Percentiles rank a stretch among this genome's conserved stretches.
phyloP scores from a whole-genome alignment of 2,329 filamentous ascomycete species.

The Colletotrichum orbiculare region DNA sequence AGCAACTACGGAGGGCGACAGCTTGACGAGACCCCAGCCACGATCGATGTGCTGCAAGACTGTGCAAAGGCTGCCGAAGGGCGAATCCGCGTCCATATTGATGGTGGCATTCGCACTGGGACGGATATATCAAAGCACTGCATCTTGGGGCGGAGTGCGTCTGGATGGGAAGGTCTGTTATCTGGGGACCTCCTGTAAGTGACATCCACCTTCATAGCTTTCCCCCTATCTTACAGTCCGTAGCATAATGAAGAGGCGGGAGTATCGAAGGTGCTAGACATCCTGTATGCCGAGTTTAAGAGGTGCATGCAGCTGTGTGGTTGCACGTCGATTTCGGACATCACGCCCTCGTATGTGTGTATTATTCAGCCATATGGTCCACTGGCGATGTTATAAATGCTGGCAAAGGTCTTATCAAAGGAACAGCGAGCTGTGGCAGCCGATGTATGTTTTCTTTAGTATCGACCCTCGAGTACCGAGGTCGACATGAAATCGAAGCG shows the following conservation, averaged over 20 bases:
- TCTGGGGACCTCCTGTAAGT: constrained; percentile 7
- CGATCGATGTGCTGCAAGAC: constrained; percentile 53
- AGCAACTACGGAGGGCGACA: constrained; percentile 61
- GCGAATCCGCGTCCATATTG: neutral
- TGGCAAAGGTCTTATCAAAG: no score
- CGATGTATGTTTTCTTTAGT: no score
- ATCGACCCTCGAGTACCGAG: no score
- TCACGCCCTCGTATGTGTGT: neutral
- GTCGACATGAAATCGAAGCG: no score
- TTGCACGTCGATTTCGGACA: constrained; percentile 1
- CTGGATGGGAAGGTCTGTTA: neutral
- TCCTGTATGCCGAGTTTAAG: constrained; percentile 8
- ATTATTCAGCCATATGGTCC: neutral
- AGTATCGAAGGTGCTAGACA: constrained; percentile 16
- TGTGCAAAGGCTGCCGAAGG: constrained; percentile 59
- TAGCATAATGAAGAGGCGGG: constrained; percentile 27
- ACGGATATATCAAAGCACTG: constrained; percentile 15
- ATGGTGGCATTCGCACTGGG: neutral
- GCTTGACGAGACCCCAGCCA: constrained; percentile 56
- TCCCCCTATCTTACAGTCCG: neutral
- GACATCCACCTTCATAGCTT: neutral
- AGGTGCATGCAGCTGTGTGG: constrained; percentile 6
- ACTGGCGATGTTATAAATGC: neutral
- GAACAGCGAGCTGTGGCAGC: no score
- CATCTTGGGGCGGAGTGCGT: constrained; percentile 3